Evolutionary conservation across 805 yeast genomes (phyloP), one percentile per base, ranked within the genome.

Genomic region (Starmerella sirachaensis): DNA sequence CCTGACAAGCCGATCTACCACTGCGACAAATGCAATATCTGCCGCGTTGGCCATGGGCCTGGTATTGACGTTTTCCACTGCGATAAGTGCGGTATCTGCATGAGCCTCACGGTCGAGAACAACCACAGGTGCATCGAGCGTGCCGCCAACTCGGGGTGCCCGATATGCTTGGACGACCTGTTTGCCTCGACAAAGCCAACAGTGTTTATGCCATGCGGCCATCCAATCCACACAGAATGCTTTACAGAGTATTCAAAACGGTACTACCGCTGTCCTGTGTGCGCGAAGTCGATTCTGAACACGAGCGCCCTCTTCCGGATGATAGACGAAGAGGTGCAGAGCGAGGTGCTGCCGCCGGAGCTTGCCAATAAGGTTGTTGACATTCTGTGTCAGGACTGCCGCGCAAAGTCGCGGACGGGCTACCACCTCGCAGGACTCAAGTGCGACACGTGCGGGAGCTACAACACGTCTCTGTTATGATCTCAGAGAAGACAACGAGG

Each of bases 11-110:
- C 79, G 45, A 85, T 86, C 18, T 86, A 85, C 53, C 97, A 86
- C 56, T 86, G 97, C 57, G 82, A 76, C 49, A 80, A 77, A 49
- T 86, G 97, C 62, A 94, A 94, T 0, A 84, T 88, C 38, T 86
- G 97, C 56, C 69, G 96, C 11, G 64, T 88, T 8, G 97, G 97
- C 2, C 64, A 79, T 18, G 96, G 96, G 0, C 59, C 84, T 17
- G 91, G 83, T 13, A 78, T 79, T 47, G 96, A 86, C 58, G 85
- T 78, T 51, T 84, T 83, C 63, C 97, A 86, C 56, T 86, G 97
- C 60, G 73, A 78, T 49, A 76, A 76, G 16, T 86, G 97, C 60
- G 81, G 83, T 51, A 86, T 85, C 6, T 86, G 97, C 57, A 68
- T 86, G 48, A 75, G 88, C 29, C 76, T 86, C 33, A 84, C 78